Evolutionary conservation across 208 protist genomes (phyloP).

Genomic region (Crithidia fasciculata): DNA sequence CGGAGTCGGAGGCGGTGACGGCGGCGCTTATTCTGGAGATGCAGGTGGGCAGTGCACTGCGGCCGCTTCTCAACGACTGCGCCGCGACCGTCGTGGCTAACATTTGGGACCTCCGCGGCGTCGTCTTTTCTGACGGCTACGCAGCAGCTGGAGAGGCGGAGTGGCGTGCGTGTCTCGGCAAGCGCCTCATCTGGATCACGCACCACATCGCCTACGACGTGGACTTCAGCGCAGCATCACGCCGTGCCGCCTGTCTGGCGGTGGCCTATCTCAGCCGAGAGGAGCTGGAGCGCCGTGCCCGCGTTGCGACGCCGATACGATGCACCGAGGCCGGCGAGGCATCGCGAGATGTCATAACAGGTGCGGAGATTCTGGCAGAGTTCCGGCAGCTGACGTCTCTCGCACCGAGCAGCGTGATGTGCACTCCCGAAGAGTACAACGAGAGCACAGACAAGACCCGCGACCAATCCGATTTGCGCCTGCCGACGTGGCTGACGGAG

Average conservation of each 20-base stretch:
- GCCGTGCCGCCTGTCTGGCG: constrained; percentile 23
- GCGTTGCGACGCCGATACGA: too few species aligned
- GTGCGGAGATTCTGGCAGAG: neutral
- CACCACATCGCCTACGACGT: constrained; percentile 9
- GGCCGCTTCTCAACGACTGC: constrained; percentile 14
- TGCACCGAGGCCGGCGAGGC: too few species aligned
- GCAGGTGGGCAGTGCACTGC: neutral
- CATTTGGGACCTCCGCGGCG: constrained; percentile 47
- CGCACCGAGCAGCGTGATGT: neutral
- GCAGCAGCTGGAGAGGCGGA: constrained; percentile 4
- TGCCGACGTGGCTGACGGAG: neutral
- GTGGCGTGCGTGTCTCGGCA: constrained; percentile 22
- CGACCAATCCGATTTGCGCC: neutral
- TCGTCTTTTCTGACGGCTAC: constrained; percentile 26
- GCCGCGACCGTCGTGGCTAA: constrained; percentile 35
- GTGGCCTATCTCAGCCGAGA: constrained; percentile 23
- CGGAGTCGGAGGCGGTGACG: neutral
- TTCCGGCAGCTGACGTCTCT: neutral
- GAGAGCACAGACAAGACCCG: too few species aligned
- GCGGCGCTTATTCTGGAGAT: neutral
- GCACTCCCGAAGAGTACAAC: too few species aligned
- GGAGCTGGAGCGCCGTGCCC: constrained; percentile 22
- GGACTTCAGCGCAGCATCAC: neutral
- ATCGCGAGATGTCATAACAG: neutral
- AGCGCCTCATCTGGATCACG: constrained; percentile 14